phyloP scores from a whole-genome alignment of 75 land plant species.

The Cryptomeria japonica region DNA sequence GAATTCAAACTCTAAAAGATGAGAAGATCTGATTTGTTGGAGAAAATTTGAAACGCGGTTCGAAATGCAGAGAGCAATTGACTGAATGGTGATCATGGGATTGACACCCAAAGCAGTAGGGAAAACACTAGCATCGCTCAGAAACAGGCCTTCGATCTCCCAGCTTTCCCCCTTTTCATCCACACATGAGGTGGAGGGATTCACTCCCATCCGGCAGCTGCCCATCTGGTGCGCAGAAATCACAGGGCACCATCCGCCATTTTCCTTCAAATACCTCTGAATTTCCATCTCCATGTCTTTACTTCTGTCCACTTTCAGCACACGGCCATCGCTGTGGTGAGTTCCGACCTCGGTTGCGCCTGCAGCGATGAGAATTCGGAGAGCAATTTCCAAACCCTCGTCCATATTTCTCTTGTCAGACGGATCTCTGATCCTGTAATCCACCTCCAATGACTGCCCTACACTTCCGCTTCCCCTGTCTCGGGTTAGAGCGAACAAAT shows the following conservation, averaged over 20 bases:
- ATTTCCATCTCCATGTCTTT: conserved; percentile 26
- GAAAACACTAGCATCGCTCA: conserved; percentile 79
- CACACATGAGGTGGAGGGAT: conserved; percentile 67
- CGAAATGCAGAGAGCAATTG: conserved; percentile 78
- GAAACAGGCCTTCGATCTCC: conserved; percentile 82
- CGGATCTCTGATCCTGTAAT: conserved; percentile 16
- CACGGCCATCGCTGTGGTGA: conserved; percentile 47
- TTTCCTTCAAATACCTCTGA: conserved; percentile 46
- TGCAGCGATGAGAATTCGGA: conserved; percentile 73
- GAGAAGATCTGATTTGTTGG: background rate
- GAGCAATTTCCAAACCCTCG: conserved; percentile 43
- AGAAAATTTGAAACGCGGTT: conserved; percentile 37
- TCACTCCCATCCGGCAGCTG: conserved; percentile 79
- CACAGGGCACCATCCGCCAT: conserved; percentile 31
- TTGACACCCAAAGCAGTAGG: conserved; percentile 86
- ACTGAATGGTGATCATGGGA: conserved; percentile 88
- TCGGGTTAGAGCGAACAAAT: conserved; percentile 48
- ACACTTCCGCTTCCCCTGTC: conserved; percentile 62
- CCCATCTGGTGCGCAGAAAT: conserved; percentile 92
- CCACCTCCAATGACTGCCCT: conserved; percentile 17
- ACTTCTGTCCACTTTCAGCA: conserved; percentile 33
- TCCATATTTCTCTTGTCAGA: conserved; percentile 42
- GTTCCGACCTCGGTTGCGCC: conserved; percentile 84
- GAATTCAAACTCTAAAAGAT: no score
- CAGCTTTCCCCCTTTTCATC: conserved; percentile 81